Percentiles rank a stretch among this genome's conserved stretches.
These are phyloP conservation scores for Candida suzukii DNA, from an alignment of 805 yeast genomes.

Conservation along the genomic window DNA sequence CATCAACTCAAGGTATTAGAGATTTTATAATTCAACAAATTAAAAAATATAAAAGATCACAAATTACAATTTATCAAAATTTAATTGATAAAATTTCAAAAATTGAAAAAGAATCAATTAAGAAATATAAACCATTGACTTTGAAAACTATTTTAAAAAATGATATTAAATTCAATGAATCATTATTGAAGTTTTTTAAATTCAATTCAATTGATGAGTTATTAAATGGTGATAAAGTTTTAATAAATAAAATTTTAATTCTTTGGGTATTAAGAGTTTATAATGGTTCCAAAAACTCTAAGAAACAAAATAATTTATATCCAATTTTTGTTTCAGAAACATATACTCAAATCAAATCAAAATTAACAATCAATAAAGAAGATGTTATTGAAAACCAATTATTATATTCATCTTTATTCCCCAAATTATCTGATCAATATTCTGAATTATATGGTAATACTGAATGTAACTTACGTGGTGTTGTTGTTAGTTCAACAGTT, in stretches of 20 bases:
- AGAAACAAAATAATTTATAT: neutral
- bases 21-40: conserved; percentile 24
- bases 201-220: conserved; percentile 47
- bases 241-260: conserved; percentile 52
- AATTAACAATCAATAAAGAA: conserved; percentile 31
- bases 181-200: conserved; percentile 52
- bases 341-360: conserved; percentile 24
- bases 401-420: conserved; percentile 38
- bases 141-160: conserved; percentile 38
- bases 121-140: conserved; percentile 41
- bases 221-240: conserved; percentile 33
- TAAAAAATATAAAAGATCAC: conserved; percentile 41
- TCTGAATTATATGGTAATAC: conserved; percentile 41
- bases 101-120: conserved; percentile 38
- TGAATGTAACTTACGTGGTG: conserved; percentile 38
- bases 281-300: conserved; percentile 28
- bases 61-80: conserved; percentile 37
- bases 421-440: conserved; percentile 41
- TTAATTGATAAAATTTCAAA: conserved; percentile 38
- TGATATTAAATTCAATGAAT: conserved; percentile 34
- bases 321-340: conserved; percentile 42
- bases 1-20: conserved; percentile 15
- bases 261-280: conserved; percentile 57
- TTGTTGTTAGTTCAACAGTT: conserved; percentile 36
- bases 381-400: conserved; percentile 51